Base-by-base conservation (phyloP, 352 stramenopile genomes). In the Aphanomyces euteiches region DNA sequence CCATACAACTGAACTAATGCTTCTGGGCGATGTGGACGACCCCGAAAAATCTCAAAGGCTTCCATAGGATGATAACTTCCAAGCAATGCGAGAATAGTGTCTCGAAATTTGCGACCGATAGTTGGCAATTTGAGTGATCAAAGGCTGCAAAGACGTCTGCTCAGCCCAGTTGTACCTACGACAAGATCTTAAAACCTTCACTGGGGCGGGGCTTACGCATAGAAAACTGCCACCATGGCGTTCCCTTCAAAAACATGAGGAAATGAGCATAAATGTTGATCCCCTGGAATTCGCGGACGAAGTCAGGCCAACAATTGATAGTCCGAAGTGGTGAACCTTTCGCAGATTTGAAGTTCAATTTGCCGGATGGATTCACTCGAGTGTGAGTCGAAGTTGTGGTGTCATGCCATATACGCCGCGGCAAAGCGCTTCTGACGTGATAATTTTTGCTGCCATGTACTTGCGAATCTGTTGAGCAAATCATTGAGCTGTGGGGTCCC, bases 241-340 rank as follows among this genome's bases (percentile, higher is more conserved):
- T 96, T 95, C 3, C 96, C 96, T 0, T 92, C 97, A 77, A 99
- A 99, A 71, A 99, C 99, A 77, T 99, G 97, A 41, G 78, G 83
- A 77, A 99, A 99, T 40, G 90, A 92, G 76, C 96, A 99, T n/a
- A 99, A 81, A 78, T 99, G 99, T 40, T 95, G 82, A 79, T 99
- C 96, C 67, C 98, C 93, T 48, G 82, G 72, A 3, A 99, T 81
- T 39, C 95, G 95, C 64, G 84, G 79, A 58, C 50, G 7, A 28
- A 28, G 28, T 28, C 28, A 28, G 28, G 0, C 2, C 28, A 28
- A 28, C 28, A 28, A 28, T 28, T 28, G 28, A 0, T 2, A 28
- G 28, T 28, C 28, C 28, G 28, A 28, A 28, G 28, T 28, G 28
- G 28, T 28, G 28, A 28, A 28, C 28, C 7, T 17, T 58, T 8